phyloP scores from a whole-genome alignment of 202 grass and related monocot species.

The Tripidium arundinaceum region DNA sequence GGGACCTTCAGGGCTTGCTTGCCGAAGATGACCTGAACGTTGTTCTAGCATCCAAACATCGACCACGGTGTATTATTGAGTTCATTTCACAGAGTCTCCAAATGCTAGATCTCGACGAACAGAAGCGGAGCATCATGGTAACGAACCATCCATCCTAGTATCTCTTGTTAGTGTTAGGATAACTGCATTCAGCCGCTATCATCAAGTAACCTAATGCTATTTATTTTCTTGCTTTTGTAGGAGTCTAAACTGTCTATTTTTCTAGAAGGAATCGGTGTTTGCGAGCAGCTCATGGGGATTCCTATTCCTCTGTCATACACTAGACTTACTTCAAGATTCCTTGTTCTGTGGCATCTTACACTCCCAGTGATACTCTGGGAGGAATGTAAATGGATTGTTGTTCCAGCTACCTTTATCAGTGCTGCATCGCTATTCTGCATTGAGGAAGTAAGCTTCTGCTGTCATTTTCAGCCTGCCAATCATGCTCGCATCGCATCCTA shows the following conservation, averaged over 20 bases:
- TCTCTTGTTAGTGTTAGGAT: not conserved
- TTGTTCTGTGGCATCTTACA: conserved; percentile 93
- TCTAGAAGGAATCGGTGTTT: conserved; percentile 76
- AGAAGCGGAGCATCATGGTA: conserved; percentile 64
- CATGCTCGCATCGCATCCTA: not conserved
- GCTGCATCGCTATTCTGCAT: conserved; percentile 95
- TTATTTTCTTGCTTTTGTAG: conserved; percentile 38
- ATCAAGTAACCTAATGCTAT: conserved; percentile 25
- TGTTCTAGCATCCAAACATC: conserved; percentile 66
- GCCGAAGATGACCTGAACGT: conserved; percentile 64
- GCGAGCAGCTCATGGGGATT: conserved; percentile 76
- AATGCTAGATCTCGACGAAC: conserved; percentile 67
- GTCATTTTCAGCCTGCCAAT: not conserved
- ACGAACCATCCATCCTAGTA: not conserved
- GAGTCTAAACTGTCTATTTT: conserved; percentile 79
- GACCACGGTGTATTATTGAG: conserved; percentile 71
- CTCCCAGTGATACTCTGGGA: conserved; percentile 92
- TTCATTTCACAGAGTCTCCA: conserved; percentile 79
- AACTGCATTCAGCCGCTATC: not conserved
- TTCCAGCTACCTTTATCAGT: conserved; percentile 94
- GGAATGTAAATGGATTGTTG: conserved; percentile 91
- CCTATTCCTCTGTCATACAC: conserved; percentile 95
- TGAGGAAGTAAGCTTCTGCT: conserved; percentile 78
- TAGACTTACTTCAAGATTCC: conserved; percentile 87
- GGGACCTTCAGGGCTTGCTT: conserved; percentile 66